Evolutionary conservation across 164 flowering plant genomes (phyloP).

Genomic region (Dillenia suffruticosa): DNA sequence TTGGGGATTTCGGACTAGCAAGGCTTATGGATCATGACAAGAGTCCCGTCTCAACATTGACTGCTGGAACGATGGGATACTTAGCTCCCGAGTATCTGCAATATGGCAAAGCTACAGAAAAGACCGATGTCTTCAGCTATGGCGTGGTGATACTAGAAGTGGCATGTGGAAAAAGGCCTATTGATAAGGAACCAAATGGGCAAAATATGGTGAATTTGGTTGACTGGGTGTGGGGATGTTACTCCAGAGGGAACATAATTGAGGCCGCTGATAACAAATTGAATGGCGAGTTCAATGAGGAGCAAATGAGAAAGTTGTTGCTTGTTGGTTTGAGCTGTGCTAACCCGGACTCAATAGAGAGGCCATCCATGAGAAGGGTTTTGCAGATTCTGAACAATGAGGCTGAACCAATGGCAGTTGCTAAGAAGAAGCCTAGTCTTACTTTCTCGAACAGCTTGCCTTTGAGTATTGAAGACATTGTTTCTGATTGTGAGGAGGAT

Average conservation of each 20-base stretch:
- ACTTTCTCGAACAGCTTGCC: constrained; percentile 58
- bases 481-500: constrained; percentile 55
- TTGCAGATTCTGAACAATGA: constrained; percentile 77
- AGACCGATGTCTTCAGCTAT: constrained; percentile 83
- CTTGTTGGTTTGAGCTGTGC: constrained; percentile 84
- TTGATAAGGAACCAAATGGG: constrained; percentile 46
- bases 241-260: constrained; percentile 55
- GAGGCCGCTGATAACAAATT: constrained; percentile 69
- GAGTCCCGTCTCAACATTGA: constrained; percentile 86
- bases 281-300: constrained; percentile 56
- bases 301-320: constrained; percentile 67
- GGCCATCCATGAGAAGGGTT: constrained; percentile 86
- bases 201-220: constrained; percentile 68
- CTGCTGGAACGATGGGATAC: constrained; percentile 97
- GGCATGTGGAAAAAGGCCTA: constrained; percentile 90
- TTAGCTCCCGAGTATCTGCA: constrained; percentile 95
- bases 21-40: constrained; percentile 86
- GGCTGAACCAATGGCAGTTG: constrained; percentile 43
- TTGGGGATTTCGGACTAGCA: constrained; percentile 91
- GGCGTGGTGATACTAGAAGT: constrained; percentile 89
- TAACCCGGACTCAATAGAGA: constrained; percentile 59
- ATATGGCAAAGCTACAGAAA: constrained; percentile 87
- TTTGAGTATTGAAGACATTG: constrained; percentile 57
- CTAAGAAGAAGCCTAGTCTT: constrained; percentile 62
- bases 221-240: constrained; percentile 82